Evolutionary conservation across 257 asterid genomes (phyloP), one percentile per base, ranked within the genome.

Genomic region (Rubia yunnanensis): DNA sequence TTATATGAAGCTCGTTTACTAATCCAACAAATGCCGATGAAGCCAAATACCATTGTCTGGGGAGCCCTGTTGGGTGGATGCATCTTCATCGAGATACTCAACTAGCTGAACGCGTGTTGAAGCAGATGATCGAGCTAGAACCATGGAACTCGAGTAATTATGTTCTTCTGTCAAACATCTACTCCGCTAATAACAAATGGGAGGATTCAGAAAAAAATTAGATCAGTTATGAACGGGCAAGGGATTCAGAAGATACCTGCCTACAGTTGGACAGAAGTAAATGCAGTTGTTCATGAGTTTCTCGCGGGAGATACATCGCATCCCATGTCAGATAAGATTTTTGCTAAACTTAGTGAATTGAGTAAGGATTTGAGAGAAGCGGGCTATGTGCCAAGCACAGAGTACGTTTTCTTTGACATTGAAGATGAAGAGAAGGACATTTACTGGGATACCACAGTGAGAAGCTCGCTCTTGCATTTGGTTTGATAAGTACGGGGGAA

Each of bases 51-150:
- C 10, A 58, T 82, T 38, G 79, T 82, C 53, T 82, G 87, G 81
- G 87, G 87, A 72, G 84, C 82, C 13, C 34, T 82, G 18, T 68
- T 82, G 58, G 70, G 76, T 68, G 87, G 82, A n/a, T 82, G 87
- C 54, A 83, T 20, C 63, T 82, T 48, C 80, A 79, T 72, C 74
- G 70, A 60, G 70, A 82, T 62, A 76, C 82, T 15, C 73, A 79
- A 57, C 68, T 82, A 30, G 87, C 87, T 31, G 82, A 82, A 36
- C 60, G 58, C 38, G 84, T 77, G 18, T 64, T 82, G 17, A 70
- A 77, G 60, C 70, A 70, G 61, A 63, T 82, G 66, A 79, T 82
- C 46, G 72, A 76, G 50, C 26, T 82, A 67, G 87, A 82, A 60
- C 87, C 82, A 0, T 74, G 76, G 78, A 80, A 80, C 67, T 80